phyloP scores from a whole-genome alignment of 2,329 filamentous ascomycete species.

The Colletotrichum navitas region DNA sequence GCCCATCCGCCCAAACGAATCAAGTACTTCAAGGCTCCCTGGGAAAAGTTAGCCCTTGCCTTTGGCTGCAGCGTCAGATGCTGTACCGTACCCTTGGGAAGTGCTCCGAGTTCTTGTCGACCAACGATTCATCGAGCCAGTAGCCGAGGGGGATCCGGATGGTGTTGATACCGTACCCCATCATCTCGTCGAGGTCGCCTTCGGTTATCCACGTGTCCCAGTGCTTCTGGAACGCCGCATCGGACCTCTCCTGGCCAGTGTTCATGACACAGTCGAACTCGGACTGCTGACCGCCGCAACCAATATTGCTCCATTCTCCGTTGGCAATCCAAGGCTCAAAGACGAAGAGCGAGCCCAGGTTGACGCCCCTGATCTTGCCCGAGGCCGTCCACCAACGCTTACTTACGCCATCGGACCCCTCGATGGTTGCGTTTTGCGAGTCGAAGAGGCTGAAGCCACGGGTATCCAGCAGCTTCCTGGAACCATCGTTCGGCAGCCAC shows the following conservation, averaged over 20 bases:
- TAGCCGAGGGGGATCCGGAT: conserved; percentile 68
- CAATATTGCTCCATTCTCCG: conserved; percentile 60
- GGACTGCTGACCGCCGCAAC: conserved; percentile 58
- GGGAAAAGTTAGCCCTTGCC: conserved; percentile 1
- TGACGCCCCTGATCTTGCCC: conserved; percentile 66
- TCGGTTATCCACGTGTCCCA: conserved; percentile 64
- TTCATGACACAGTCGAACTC: conserved; percentile 67
- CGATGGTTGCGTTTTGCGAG: conserved; percentile 26
- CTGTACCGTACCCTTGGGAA: conserved; percentile 55
- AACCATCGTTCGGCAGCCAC: conserved; percentile 31
- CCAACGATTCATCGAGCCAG: conserved; percentile 65
- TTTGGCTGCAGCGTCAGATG: not conserved
- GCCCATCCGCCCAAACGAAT: conserved; percentile 62
- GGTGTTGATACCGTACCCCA: conserved; percentile 64
- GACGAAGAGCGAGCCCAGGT: conserved; percentile 65
- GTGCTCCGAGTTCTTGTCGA: conserved; percentile 60
- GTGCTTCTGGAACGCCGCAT: conserved; percentile 62
- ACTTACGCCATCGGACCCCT: conserved; percentile 8
- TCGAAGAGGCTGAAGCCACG: conserved; percentile 40
- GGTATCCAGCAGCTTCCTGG: conserved; percentile 34
- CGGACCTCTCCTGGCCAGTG: conserved; percentile 60
- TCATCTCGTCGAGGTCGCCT: conserved; percentile 62
- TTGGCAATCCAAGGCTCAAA: conserved; percentile 67
- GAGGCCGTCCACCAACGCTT: conserved; percentile 40
- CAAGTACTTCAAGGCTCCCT: conserved; percentile 61